Evolutionary conservation across 1,139 yeast species (phyloP).

Genomic region (Magnusiomyces magnusii): DNA sequence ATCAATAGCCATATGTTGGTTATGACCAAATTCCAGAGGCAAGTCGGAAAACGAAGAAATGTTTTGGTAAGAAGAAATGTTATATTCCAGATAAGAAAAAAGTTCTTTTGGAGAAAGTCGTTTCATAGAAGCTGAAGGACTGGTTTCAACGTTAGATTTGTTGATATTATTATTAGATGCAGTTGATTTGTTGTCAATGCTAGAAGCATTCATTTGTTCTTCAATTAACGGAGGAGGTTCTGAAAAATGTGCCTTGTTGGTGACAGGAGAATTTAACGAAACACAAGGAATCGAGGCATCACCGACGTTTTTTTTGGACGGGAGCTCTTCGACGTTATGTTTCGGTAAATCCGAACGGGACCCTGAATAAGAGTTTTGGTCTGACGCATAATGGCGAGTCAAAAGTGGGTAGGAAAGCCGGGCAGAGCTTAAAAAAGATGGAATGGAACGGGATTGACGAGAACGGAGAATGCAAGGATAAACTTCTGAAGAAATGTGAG

Average conservation of each 20-base stretch:
- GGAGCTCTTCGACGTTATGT: not conserved
- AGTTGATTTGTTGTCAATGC: not conserved
- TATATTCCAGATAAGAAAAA: slow-evolving; percentile 22
- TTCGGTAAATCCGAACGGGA: not conserved
- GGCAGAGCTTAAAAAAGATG: not conserved
- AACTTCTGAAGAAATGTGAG: not conserved
- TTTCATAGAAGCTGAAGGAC: slow-evolving; percentile 3
- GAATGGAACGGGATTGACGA: not conserved
- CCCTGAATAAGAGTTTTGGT: not conserved
- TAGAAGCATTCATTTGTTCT: not conserved
- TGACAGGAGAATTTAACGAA: not conserved
- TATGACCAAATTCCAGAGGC: slow-evolving; percentile 48
- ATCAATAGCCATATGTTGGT: slow-evolving; percentile 49
- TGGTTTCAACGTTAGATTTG: not conserved
- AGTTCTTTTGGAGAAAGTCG: slow-evolving; percentile 6
- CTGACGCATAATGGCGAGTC: not conserved
- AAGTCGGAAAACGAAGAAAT: slow-evolving; percentile 40
- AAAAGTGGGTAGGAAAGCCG: not conserved
- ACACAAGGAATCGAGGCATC: not conserved
- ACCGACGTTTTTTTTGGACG: not conserved
- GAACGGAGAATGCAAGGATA: not conserved
- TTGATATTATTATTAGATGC: not conserved
- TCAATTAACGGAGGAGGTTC: slow-evolving; percentile 3
- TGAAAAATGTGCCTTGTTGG: slow-evolving; percentile 3
- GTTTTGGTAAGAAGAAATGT: slow-evolving; percentile 21